phyloP scores from a whole-genome alignment of 345 rosid genomes.

The Hibiscus mutabilis region DNA sequence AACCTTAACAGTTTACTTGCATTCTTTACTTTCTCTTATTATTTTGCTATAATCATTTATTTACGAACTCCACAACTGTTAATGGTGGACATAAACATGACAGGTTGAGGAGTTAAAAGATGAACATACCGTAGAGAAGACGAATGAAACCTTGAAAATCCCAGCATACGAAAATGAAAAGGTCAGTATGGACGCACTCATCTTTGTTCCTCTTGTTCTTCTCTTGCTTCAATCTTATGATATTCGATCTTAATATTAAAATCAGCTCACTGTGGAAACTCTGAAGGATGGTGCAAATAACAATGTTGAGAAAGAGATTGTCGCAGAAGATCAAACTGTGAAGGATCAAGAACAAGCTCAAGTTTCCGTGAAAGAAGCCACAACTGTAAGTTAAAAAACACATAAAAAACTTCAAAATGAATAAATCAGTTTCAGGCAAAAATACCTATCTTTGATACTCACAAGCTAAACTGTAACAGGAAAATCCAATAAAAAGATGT shows the following conservation, averaged over 20 bases:
- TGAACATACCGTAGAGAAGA: neutral
- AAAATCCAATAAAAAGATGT: too few species aligned
- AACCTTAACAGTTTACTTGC: neutral
- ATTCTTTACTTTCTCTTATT: neutral
- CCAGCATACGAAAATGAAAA: neutral
- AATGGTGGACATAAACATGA: neutral
- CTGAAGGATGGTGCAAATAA: neutral
- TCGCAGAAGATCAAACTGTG: neutral
- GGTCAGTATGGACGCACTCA: conserved; percentile 1
- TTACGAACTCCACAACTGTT: neutral
- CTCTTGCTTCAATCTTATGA: neutral
- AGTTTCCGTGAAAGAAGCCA: neutral
- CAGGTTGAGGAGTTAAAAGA: neutral
- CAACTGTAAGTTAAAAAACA: neutral
- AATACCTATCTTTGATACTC: neutral
- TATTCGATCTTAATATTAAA: neutral
- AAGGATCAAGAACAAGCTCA: conserved; percentile 5
- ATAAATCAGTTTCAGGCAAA: neutral
- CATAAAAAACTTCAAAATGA: neutral
- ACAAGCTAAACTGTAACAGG: neutral
- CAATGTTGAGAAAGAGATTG: neutral
- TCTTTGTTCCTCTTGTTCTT: neutral
- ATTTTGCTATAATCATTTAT: neutral
- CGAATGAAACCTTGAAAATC: neutral
- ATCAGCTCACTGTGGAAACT: neutral